Evolutionary conservation across 1,284 basidiomycete genomes (phyloP), one percentile per base, ranked within the genome.

Genomic region (Ustilago hordei): DNA sequence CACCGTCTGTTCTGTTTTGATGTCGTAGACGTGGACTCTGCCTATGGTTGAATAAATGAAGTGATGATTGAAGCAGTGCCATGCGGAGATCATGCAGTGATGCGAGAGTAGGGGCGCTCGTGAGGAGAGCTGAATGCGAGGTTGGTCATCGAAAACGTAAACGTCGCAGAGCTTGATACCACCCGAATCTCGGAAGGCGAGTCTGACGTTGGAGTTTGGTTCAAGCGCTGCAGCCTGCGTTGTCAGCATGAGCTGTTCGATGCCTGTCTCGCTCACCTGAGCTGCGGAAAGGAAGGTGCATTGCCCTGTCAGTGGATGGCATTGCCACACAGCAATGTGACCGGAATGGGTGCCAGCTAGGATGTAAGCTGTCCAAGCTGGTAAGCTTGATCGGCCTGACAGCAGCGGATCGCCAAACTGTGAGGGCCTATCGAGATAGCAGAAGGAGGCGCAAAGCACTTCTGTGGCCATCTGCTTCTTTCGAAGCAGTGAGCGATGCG

Each of bases 381-480:
- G 43, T 45, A 19, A 7, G 6, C 55, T 55, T 17, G 53, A 23
- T 6, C 19, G 41, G 54, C 19, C 3, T 35, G 19, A 39, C 12
- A 55, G 12, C 15, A 19, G 15, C n/a, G n/a, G 7, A 7, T 45
- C 43, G 7, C 12, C 32, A 31, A 43, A 12, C 2, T 15, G 19
- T 34, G 19, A 34, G 19, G 13, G 9, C 17, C 32, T 13, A 31
- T 64, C 43, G 32, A 64, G 11, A 32, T 50, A 13, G 31, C 8
- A 17, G 55, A 67, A 73, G 13, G 64, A 38, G 23, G 70, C 65
- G 38, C 64, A 64, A 32, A 58, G 50, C 12, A 68, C 58, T 45
- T 73, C 70, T 8, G 61, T 64, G 8, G 70, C 64, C 70, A 68
- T 41, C 48, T 73, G 70, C 55, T 59, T 66, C 55, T 64, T 64